phyloP scores from a whole-genome alignment of 2,329 filamentous ascomycete genomes.

The Epichloe coenophiala region DNA sequence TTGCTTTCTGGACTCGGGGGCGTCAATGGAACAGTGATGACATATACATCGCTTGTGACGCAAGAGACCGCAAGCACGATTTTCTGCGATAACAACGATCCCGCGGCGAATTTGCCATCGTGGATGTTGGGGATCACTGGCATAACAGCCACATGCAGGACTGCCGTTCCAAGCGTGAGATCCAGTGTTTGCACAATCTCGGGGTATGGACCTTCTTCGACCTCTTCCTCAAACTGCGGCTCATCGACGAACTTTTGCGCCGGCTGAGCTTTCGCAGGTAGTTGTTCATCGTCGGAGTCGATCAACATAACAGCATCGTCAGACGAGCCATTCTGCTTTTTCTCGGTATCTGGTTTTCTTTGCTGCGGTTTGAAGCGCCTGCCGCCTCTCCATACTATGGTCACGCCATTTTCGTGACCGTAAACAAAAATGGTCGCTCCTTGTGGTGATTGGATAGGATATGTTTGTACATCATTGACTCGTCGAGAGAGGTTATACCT shows the following conservation, averaged over 20 bases:
- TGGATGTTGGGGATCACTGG: conserved; percentile 36
- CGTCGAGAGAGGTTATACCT: conserved; percentile 48
- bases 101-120: conserved; percentile 32
- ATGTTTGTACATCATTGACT: conserved; percentile 45
- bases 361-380: conserved; percentile 38
- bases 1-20: conserved; percentile 49
- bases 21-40: conserved; percentile 46
- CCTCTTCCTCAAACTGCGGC: conserved; percentile 43
- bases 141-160: conserved; percentile 41
- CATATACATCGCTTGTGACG: conserved; percentile 40
- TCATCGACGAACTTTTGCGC: conserved; percentile 32
- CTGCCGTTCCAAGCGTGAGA: conserved; percentile 42
- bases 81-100: conserved; percentile 37
- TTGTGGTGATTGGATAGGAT: conserved; percentile 48
- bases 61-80: conserved; percentile 50
- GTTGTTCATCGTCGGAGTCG: conserved; percentile 47
- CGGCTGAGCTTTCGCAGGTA: conserved; percentile 19
- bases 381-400: conserved; percentile 49
- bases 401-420: conserved; percentile 49
- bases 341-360: conserved; percentile 18
- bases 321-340: conserved; percentile 37
- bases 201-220: conserved; percentile 36
- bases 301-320: conserved; percentile 48
- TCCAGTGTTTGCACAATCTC: conserved; percentile 48
- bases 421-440: conserved; percentile 50